phyloP scores from a whole-genome alignment of 352 stramenopile species.

The Globisporangium polare region DNA sequence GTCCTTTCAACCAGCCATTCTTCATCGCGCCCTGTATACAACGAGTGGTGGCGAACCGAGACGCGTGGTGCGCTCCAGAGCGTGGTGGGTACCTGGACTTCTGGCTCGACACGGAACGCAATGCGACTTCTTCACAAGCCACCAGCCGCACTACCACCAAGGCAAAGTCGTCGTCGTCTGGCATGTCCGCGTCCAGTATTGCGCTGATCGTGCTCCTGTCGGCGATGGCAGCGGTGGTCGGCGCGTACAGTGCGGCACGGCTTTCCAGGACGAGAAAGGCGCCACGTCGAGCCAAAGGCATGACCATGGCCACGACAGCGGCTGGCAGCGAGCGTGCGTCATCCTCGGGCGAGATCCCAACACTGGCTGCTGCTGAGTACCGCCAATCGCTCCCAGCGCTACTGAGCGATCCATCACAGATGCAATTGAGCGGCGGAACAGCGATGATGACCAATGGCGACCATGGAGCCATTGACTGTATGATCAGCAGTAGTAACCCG shows the following conservation, averaged over 20 bases:
- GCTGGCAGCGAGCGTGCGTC: not conserved
- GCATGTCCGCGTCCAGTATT: not conserved
- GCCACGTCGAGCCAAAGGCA: not conserved
- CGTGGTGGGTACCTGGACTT: slow-evolving; percentile 8
- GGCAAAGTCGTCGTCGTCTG: not conserved
- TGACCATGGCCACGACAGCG: slow-evolving; percentile 1
- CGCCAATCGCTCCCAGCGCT: slow-evolving; percentile 2
- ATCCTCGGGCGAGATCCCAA: slow-evolving; percentile 3
- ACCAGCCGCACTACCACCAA: not conserved
- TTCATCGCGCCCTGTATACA: slow-evolving; percentile 7
- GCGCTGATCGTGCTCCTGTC: not conserved
- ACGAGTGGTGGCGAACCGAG: not conserved
- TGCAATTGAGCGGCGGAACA: not conserved
- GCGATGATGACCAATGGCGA: not conserved
- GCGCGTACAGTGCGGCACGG: not conserved
- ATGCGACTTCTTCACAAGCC: too few species aligned
- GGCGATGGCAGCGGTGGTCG: not conserved
- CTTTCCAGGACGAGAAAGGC: not conserved
- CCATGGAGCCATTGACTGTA: not conserved
- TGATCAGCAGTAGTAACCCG: not conserved
- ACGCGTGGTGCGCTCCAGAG: slow-evolving; percentile 1
- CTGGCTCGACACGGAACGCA: slow-evolving; percentile 2
- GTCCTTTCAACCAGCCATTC: not conserved
- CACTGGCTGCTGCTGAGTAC: slow-evolving; percentile 1
- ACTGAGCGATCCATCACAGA: slow-evolving; percentile 2